A percentile compares a stretch with the other conserved stretches of the same genome.
These are phyloP conservation scores for Saccharomyces hybrid DNA, from an alignment of 1,139 yeast genomes.

Conservation along the genomic window DNA sequence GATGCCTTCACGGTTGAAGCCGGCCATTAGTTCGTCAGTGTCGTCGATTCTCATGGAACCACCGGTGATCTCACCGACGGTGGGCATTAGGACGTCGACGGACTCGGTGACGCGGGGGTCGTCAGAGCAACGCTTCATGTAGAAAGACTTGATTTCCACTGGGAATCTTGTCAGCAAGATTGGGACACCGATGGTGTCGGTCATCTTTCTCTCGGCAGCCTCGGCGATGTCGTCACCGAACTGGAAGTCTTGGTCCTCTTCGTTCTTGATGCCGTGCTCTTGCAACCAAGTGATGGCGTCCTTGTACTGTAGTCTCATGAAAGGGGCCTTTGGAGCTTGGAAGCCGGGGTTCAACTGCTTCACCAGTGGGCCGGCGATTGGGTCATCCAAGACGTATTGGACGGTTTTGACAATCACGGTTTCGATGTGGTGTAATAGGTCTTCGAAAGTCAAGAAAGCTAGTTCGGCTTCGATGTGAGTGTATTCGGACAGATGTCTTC, in stretches of 20 bases:
- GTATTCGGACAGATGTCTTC: constrained; percentile 95
- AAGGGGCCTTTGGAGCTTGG: constrained; percentile 73
- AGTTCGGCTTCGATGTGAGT: constrained; percentile 95
- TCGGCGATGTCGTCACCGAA: constrained; percentile 99
- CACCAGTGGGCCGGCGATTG: constrained; percentile 82
- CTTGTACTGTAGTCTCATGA: constrained; percentile 83
- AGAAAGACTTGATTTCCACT: constrained; percentile 91
- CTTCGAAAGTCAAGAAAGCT: constrained; percentile 80
- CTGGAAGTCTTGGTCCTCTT: constrained; percentile 83
- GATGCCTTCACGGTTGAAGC: constrained; percentile 87
- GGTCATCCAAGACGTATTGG: constrained; percentile 75
- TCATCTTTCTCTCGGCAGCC: constrained; percentile 98
- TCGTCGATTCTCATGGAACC: constrained; percentile 96
- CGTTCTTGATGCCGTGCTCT: constrained; percentile 89
- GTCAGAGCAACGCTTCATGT: constrained; percentile 88
- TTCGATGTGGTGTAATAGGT: constrained; percentile 79
- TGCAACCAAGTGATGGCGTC: constrained; percentile 94
- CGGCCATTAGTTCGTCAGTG: constrained; percentile 75
- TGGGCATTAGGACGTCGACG: constrained; percentile 96
- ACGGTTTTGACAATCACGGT: constrained; percentile 61
- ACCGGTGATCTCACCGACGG: constrained; percentile 96
- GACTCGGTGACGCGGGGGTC: constrained; percentile 95
- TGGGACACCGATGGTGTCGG: constrained; percentile 88
- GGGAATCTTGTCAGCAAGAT: constrained; percentile 92
- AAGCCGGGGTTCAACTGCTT: constrained; percentile 90